phyloP scores from a whole-genome alignment of 2,329 filamentous ascomycete genomes.

The Colletotrichum chlorophyti region DNA sequence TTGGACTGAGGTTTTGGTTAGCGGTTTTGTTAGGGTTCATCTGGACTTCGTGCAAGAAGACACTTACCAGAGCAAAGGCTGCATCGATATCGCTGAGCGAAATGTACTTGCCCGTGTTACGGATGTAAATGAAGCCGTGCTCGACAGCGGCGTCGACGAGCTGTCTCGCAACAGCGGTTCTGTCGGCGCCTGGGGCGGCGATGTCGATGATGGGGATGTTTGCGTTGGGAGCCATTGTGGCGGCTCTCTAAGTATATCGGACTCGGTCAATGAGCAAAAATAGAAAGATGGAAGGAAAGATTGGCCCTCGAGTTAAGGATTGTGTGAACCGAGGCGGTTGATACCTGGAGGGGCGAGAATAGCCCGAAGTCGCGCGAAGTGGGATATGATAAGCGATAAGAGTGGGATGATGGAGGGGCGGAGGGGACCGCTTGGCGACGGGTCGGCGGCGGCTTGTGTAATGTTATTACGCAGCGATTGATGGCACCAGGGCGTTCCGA shows the following conservation, averaged over 20 bases:
- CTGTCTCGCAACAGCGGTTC: conserved; percentile 65
- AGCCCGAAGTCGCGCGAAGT: conserved; percentile 18
- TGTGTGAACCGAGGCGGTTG: background rate
- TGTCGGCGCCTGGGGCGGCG: conserved; percentile 61
- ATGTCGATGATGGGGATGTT: conserved; percentile 86
- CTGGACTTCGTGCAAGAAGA: background rate
- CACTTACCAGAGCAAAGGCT: conserved; percentile 75
- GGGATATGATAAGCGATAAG: conserved; percentile 29
- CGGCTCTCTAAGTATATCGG: too few species aligned
- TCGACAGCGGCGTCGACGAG: conserved; percentile 82
- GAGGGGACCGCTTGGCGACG: background rate
- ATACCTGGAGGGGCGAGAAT: conserved; percentile 10
- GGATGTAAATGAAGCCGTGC: conserved; percentile 90
- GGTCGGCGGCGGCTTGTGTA: conserved; percentile 13
- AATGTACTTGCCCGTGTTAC: conserved; percentile 75
- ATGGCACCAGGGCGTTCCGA: too few species aligned
- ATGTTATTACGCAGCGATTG: conserved; percentile 20
- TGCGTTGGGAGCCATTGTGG: conserved; percentile 41
- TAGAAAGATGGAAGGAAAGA: background rate
- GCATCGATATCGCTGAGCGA: conserved; percentile 68
- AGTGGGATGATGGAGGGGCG: conserved; percentile 22
- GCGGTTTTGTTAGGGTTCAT: background rate
- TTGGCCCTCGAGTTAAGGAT: too few species aligned
- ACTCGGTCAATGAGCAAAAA: background rate
- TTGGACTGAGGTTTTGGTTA: conserved; percentile 68